Evolutionary conservation across 2,329 filamentous ascomycete genomes (phyloP), one percentile per base, ranked within the genome.

Genomic region (Aspergillus piperis): DNA sequence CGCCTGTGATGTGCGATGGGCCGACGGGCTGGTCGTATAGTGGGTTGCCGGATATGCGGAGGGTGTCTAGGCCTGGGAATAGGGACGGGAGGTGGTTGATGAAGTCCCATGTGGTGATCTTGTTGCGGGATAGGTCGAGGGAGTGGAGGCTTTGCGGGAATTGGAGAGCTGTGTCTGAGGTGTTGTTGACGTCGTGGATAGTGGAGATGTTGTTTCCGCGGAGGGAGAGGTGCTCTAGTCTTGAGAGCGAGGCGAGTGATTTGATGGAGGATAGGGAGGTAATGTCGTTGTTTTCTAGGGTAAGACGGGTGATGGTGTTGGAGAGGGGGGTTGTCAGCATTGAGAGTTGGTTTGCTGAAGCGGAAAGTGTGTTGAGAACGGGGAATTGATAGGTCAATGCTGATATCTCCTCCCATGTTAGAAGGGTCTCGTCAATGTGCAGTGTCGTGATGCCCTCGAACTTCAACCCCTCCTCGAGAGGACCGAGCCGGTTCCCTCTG

Each of bases 21-120:
- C 67, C 67, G 15, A 72, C 63, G 19, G 77, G 66, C 64, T 82
- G 78, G 57, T 88, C 81, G 76, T 91, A 96, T 21, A 98, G 83
- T 4, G 94, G 93, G 67, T 98, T 98, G 71, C 92, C 88, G 5
- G 91, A 87, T 62, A 96, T 86, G 15, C 93, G 90, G 41, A 99
- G 84, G 36, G 87, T 87, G 11, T 80, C 82, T 6, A 98, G 81
- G 3, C 88, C 86, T 0, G 95, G 94, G 66, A 96, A 91, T 60
- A 86, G 79, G 11, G 73, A 69, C 2, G 85, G 78, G 1, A 99
- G 82, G 5, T 80, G 73, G 68, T 96, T 88, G 65, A 96, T 81
- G 72, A 96, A 91, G 30, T 75, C 70, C 91, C 92, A 97, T 17
- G 83, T 82, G 15, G 81, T 73, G 30, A 94, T 82, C 15, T 82